phyloP scores from a whole-genome alignment of 148 eudicot species.

The Fallopia convolvulus region DNA sequence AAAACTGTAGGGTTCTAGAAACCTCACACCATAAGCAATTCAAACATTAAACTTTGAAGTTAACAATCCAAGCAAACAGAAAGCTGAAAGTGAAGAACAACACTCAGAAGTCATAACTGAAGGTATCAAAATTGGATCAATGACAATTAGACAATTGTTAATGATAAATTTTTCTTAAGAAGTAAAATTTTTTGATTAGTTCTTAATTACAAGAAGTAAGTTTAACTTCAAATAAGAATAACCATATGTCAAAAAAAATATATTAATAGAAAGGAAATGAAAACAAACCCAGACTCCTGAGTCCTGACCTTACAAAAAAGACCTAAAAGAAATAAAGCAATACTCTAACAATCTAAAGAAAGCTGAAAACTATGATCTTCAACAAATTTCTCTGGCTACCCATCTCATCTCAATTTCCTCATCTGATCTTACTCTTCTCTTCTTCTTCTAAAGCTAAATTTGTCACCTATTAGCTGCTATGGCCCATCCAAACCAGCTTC shows the following conservation, averaged over 20 bases:
- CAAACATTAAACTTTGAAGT: no score
- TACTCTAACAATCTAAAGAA: not conserved
- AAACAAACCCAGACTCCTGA: not conserved
- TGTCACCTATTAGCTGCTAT: not conserved
- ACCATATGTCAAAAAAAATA: not conserved
- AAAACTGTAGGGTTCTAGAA: no score
- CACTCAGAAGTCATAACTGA: not conserved
- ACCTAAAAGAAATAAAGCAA: conserved; percentile 1
- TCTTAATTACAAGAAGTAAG: not conserved
- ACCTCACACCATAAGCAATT: no score
- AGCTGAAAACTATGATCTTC: conserved; percentile 8
- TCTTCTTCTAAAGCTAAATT: not conserved
- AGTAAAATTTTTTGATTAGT: no score
- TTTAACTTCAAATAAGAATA: not conserved
- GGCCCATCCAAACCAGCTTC: not conserved
- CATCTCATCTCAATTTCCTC: not conserved
- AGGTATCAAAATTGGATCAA: not conserved
- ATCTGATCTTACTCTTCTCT: not conserved
- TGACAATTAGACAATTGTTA: no score
- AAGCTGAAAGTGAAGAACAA: not conserved
- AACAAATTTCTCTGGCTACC: not conserved
- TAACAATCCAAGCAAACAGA: no score
- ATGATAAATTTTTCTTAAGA: not conserved
- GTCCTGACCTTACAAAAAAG: conserved; percentile 1
- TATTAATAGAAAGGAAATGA: conserved; percentile 2